Evolutionary conservation across 805 yeast genomes (phyloP).

Genomic region (Myxozyma vanderwaltii): DNA sequence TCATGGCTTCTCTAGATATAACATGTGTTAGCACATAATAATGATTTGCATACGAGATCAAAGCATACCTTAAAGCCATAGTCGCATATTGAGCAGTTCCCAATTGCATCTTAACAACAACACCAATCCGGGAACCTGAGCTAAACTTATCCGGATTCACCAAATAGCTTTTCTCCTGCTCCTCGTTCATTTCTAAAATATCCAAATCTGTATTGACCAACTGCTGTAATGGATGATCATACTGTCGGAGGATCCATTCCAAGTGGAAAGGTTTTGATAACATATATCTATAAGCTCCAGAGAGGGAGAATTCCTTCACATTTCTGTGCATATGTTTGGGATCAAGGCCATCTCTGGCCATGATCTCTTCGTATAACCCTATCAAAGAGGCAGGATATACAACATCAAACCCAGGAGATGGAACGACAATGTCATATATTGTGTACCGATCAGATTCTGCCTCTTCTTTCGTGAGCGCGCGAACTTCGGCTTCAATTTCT

Average conservation of each 20-base stretch:
- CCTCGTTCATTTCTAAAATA: conserved; percentile 45
- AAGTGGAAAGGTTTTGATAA: conserved; percentile 66
- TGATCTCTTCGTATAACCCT: conserved; percentile 58
- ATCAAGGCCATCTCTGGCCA: conserved; percentile 78
- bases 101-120: conserved; percentile 72
- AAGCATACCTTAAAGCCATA: conserved; percentile 93
- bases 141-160: conserved; percentile 17
- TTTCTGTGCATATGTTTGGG: conserved; percentile 83
- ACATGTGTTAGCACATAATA: neutral
- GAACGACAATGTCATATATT: conserved; percentile 83
- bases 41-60: too few species aligned
- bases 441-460: conserved; percentile 57
- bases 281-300: conserved; percentile 84
- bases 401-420: conserved; percentile 97
- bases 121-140: conserved; percentile 53
- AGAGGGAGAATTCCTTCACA: conserved; percentile 82
- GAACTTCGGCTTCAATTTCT: conserved; percentile 63
- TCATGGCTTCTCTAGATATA: conserved; percentile 29
- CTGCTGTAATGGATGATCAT: conserved; percentile 65
- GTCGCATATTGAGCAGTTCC: conserved; percentile 94
- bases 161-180: conserved; percentile 4
- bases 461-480: conserved; percentile 75
- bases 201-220: conserved; percentile 79
- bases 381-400: conserved; percentile 62
- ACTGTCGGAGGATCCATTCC: conserved; percentile 63